These are phyloP conservation scores for Luvunga scandens DNA, from an alignment of 345 rosid genomes.

Conservation along the genomic window DNA sequence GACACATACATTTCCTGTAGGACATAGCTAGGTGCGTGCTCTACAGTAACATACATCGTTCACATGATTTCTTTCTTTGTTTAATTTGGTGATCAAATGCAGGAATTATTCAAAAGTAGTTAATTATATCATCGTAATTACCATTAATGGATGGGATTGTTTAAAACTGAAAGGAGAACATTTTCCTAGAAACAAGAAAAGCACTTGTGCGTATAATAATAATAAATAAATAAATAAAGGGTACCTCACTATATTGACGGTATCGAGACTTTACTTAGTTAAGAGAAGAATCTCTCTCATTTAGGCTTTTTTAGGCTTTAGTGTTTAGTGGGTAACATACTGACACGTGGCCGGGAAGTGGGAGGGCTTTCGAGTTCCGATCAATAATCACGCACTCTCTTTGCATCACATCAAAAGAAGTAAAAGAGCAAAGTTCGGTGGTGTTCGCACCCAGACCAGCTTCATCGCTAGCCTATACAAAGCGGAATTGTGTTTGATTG, in stretches of 20 bases:
- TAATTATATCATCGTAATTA: too few species aligned
- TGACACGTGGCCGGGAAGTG: slow-evolving; percentile 12
- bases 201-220: slow-evolving; percentile 8
- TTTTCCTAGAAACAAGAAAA: slow-evolving; percentile 15
- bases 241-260: neutral
- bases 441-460: neutral
- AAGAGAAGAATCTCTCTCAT: slow-evolving; percentile 24
- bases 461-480: slow-evolving; percentile 10
- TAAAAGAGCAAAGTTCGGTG: slow-evolving; percentile 26
- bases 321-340: too few species aligned
- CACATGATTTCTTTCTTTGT: neutral
- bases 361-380: slow-evolving; percentile 12
- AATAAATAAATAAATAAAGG: neutral
- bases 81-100: neutral
- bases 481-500: neutral
- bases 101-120: too few species aligned
- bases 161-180: neutral
- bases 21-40: neutral
- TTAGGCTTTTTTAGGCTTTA: neutral
- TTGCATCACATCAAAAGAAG: slow-evolving; percentile 34
- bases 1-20: too few species aligned
- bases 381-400: neutral
- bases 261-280: neutral
- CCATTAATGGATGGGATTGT: too few species aligned
- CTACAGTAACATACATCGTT: neutral